A percentile compares a stretch with the other conserved stretches of the same genome.
Evolutionary conservation across 768 basidiomycete genomes (phyloP).

Genomic region (Postia placenta): DNA sequence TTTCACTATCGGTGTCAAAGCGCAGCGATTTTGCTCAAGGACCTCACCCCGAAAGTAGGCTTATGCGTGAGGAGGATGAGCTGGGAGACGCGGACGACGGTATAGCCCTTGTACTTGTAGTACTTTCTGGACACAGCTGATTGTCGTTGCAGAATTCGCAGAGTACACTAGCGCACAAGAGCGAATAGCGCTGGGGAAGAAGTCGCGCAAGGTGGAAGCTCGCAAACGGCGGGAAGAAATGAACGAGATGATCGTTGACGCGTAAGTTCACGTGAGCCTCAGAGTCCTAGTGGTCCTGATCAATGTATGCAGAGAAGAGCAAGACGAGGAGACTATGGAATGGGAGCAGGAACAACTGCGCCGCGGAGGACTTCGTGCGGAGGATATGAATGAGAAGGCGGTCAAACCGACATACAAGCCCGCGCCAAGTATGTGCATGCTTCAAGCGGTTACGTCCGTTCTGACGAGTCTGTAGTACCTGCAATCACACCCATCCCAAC

Average conservation of each 20-base stretch:
- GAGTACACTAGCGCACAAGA: conserved; percentile 87
- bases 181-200: conserved; percentile 80
- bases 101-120: conserved; percentile 25
- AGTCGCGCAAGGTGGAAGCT: conserved; percentile 67
- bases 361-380: conserved; percentile 55
- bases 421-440: conserved; percentile 52
- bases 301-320: conserved; percentile 49
- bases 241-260: conserved; percentile 78
- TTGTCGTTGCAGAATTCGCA: conserved; percentile 54
- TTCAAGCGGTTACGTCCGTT: background rate
- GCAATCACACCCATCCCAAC: conserved; percentile 54
- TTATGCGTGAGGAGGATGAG: conserved; percentile 84
- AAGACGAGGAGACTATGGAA: conserved; percentile 78
- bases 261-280: conserved; percentile 39
- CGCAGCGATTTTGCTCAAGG: conserved; percentile 50
- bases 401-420: conserved; percentile 64
- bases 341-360: conserved; percentile 85
- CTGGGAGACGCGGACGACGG: conserved; percentile 86
- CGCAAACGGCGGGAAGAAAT: conserved; percentile 61
- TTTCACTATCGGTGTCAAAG: conserved; percentile 67
- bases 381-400: conserved; percentile 28
- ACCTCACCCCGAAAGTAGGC: conserved; percentile 79
- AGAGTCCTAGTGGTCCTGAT: conserved; percentile 2
- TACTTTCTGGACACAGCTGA: background rate
- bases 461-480: conserved; percentile 51